A percentile compares a stretch with the other conserved stretches of the same genome.
phyloP scores from a whole-genome alignment of 1,284 basidiomycete genomes.

The Stereum hirsutum region DNA sequence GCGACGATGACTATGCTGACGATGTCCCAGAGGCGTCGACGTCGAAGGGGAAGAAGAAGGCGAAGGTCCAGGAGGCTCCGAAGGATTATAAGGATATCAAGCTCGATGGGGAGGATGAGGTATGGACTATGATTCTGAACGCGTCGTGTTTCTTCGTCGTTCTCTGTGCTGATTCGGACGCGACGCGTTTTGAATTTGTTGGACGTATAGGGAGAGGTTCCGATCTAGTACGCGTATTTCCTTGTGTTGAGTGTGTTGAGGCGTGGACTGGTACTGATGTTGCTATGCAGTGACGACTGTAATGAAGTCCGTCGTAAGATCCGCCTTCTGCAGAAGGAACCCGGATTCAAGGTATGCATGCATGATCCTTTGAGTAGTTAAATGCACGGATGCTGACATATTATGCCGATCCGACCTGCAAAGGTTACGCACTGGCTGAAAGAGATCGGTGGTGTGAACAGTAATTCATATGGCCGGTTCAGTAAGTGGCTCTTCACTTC shows the following conservation, averaged over 20 bases:
- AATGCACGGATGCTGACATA: neutral
- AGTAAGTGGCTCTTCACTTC: slow-evolving; percentile 21
- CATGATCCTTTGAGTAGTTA: neutral
- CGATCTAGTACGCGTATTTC: slow-evolving; percentile 20
- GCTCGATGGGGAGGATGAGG: slow-evolving; percentile 24
- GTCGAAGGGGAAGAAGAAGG: slow-evolving; percentile 16
- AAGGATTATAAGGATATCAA: slow-evolving; percentile 21
- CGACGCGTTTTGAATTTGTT: neutral
- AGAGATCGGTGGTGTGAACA: slow-evolving; percentile 38
- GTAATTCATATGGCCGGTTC: slow-evolving; percentile 36
- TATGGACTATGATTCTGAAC: neutral
- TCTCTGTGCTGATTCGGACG: neutral
- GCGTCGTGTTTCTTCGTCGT: neutral
- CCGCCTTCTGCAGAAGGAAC: slow-evolving; percentile 27
- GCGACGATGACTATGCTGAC: slow-evolving; percentile 20
- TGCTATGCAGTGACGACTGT: slow-evolving; percentile 30
- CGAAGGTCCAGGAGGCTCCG: slow-evolving; percentile 14
- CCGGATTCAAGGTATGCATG: slow-evolving; percentile 31
- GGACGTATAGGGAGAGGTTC: slow-evolving; percentile 20
- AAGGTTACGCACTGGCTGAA: slow-evolving; percentile 36
- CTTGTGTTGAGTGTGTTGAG: neutral
- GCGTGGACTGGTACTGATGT: neutral
- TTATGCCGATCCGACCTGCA: neutral
- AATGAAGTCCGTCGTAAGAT: slow-evolving; percentile 40
- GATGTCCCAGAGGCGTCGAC: slow-evolving; percentile 11